These are phyloP conservation scores for Yamadazyma laniorum DNA, from an alignment of 805 yeast genomes.

Conservation along the genomic window DNA sequence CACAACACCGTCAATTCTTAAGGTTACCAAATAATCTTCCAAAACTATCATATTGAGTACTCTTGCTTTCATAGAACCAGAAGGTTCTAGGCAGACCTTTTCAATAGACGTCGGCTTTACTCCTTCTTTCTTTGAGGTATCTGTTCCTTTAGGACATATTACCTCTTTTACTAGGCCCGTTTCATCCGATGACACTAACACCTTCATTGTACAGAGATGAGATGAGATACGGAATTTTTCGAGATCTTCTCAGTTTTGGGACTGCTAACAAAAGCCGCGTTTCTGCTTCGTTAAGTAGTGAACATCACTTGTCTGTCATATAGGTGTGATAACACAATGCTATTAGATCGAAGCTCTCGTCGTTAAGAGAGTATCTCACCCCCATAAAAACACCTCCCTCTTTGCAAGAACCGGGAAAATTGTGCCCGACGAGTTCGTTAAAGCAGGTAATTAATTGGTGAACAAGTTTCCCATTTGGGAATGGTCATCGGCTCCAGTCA, in stretches of 20 bases:
- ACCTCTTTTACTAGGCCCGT: constrained; percentile 66
- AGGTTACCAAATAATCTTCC: constrained; percentile 36
- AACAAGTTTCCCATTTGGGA: constrained; percentile 96
- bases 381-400: constrained; percentile 82
- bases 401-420: constrained; percentile 86
- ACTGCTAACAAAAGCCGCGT: no score
- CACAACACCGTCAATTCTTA: constrained; percentile 44
- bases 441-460: constrained; percentile 90
- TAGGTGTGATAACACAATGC: no score
- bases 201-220: constrained; percentile 44
- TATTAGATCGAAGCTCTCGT: constrained; percentile 75
- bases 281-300: no score
- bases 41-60: constrained; percentile 34
- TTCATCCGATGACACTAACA: constrained; percentile 64
- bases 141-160: constrained; percentile 64
- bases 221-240: constrained; percentile 7
- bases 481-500: constrained; percentile 54
- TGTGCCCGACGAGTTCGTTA: constrained; percentile 92
- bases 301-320: no score
- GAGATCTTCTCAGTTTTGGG: no score
- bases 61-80: constrained; percentile 28
- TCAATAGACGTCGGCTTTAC: constrained; percentile 59
- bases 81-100: constrained; percentile 34
- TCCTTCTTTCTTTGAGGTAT: constrained; percentile 71
- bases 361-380: constrained; percentile 92